These are phyloP conservation scores for Hyphopichia homilentoma DNA, from an alignment of 805 yeast genomes.

Conservation along the genomic window DNA sequence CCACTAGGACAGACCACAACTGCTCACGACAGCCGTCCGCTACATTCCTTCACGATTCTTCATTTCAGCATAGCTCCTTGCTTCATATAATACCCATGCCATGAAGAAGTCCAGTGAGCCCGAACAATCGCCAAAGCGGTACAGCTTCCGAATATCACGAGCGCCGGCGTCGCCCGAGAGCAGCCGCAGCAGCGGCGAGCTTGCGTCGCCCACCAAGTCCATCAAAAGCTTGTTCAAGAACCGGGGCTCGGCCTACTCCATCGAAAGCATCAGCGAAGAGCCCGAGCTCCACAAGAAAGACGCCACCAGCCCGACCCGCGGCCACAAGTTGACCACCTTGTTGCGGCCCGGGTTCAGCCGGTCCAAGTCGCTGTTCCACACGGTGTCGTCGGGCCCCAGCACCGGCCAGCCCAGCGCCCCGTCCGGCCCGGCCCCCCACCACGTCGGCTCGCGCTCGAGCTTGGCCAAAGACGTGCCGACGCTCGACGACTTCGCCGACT, in stretches of 20 bases:
- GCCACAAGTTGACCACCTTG: slow-evolving; percentile 5
- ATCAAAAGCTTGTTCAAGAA: slow-evolving; percentile 20
- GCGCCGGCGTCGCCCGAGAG: no score
- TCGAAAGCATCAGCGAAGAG: slow-evolving; percentile 20
- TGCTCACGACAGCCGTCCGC: no score
- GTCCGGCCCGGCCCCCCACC: no score
- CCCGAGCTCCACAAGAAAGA: slow-evolving; percentile 8
- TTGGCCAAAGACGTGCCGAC: slow-evolving; percentile 11
- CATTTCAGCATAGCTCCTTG: no score
- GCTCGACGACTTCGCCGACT: slow-evolving; percentile 38
- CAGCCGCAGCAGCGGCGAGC: slow-evolving; percentile 9
- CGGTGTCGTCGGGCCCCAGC: neutral
- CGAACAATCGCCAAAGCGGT: no score
- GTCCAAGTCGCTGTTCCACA: slow-evolving; percentile 14
- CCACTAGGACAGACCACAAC: no score
- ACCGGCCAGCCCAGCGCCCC: slow-evolving; percentile 7
- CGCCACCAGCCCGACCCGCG: slow-evolving; percentile 3
- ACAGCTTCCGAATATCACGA: no score
- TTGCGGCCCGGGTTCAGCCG: slow-evolving; percentile 18
- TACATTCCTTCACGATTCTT: no score
- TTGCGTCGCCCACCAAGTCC: slow-evolving; percentile 24
- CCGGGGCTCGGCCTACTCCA: slow-evolving; percentile 18
- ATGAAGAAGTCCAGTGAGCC: no score
- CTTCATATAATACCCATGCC: no score
- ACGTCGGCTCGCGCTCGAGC: neutral